phyloP scores from a whole-genome alignment of 352 stramenopile species.

The Peronospora tabacina region DNA sequence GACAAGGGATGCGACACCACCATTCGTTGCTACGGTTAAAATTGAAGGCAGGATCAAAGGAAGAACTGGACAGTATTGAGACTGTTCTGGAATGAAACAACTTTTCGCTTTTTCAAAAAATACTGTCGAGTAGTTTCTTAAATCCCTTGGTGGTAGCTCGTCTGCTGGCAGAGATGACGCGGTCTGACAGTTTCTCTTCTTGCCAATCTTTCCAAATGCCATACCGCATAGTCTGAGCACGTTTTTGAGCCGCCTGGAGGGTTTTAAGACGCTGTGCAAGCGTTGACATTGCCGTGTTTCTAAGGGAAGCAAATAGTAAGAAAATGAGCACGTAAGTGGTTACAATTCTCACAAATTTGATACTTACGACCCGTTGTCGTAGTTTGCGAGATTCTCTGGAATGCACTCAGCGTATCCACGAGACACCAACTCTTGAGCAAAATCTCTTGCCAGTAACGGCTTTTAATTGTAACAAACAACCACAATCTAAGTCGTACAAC shows the following conservation, averaged over 20 bases:
- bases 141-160: constrained; percentile 42
- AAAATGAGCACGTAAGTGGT: not conserved
- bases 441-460: constrained; percentile 43
- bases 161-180: constrained; percentile 57
- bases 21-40: constrained; percentile 90
- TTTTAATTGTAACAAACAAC: constrained; percentile 10
- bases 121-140: constrained; percentile 36
- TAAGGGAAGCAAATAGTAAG: not conserved
- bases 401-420: constrained; percentile 54
- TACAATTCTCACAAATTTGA: not conserved
- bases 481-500: not conserved
- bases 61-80: not conserved
- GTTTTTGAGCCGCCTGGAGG: constrained; percentile 46
- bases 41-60: too few relatives aligned
- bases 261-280: constrained; percentile 41
- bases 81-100: not conserved
- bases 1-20: constrained; percentile 80
- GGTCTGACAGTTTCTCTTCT: constrained; percentile 54
- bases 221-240: constrained; percentile 73
- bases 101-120: too few relatives aligned
- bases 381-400: constrained; percentile 51
- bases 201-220: constrained; percentile 75
- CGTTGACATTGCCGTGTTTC: constrained; percentile 14
- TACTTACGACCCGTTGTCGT: constrained; percentile 52
- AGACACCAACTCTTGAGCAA: constrained; percentile 54